Percentiles rank a stretch among this genome's conserved stretches.
Conservation (phyloP, 140 eudicot species). For the Ambrosia hybrid region DNA sequence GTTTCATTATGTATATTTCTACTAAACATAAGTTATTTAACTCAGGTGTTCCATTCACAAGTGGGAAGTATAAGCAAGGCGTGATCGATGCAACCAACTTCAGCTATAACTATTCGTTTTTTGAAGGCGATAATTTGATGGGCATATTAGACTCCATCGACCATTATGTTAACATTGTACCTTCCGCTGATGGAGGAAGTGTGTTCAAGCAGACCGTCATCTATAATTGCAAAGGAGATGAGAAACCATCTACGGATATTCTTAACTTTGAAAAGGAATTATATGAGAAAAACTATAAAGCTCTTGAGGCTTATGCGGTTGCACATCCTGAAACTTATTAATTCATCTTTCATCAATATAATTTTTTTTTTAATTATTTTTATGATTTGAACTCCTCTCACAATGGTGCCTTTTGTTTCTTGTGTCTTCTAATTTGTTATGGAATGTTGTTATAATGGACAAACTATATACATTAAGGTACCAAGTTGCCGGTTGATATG, state of each 20-base stretch:
- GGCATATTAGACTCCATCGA: slow-evolving; percentile 20
- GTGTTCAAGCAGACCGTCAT: slow-evolving; percentile 13
- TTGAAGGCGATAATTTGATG: slow-evolving; percentile 24
- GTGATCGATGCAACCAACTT: neutral
- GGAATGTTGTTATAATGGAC: neutral
- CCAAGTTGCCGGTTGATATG: neutral
- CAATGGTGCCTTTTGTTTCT: neutral
- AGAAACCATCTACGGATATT: slow-evolving; percentile 5
- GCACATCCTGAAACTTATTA: slow-evolving; percentile 13
- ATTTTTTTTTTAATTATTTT: too few relatives aligned
- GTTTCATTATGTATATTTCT: neutral
- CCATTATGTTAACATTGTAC: slow-evolving; percentile 21
- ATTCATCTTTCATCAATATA: neutral
- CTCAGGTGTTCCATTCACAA: slow-evolving; percentile 11
- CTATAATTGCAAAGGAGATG: slow-evolving; percentile 16
- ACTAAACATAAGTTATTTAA: too few relatives aligned
- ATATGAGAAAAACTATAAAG: slow-evolving; percentile 19
- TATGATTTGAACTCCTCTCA: neutral
- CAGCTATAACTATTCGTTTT: slow-evolving; percentile 6
- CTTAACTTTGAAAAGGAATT: slow-evolving; percentile 16
- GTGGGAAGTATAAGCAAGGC: slow-evolving; percentile 19
- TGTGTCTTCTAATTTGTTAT: neutral
- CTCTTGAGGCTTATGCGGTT: slow-evolving; percentile 8
- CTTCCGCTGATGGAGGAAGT: slow-evolving; percentile 13
- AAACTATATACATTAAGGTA: neutral